Base-by-base conservation (phyloP, 441 rosid species). In the Pelargonium fulgidum region DNA sequence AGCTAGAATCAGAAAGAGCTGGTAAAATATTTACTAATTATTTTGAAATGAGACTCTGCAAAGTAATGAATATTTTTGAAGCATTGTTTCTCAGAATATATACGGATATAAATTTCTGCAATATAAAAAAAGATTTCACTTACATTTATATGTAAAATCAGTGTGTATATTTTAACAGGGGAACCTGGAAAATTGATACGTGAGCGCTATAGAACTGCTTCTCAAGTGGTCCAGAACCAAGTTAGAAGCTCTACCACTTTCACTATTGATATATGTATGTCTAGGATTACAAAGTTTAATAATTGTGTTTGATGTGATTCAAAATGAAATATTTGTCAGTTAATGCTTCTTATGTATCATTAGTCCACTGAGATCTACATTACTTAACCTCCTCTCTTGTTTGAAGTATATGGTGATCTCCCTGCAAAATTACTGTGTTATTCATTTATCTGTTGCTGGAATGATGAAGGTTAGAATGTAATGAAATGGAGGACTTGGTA, bases 221-320 rank as follows among this genome's bases (percentile, higher is more conserved):
- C 99, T 80, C 96, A 89, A 91, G 95, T 93, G 84, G 90, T 91
- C 81, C 91, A 87, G 81, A 93, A 93, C 79, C 91, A 91, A 91
- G 99, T 93, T 78, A 91, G 90, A 75, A 81, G 86, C 88, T 76
- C 79, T 82, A 76, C 76, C 77, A 84, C 67, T 82, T 79, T 72
- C 70, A 69, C 58, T 82, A 52, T 85, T 79, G 70, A 29, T 82
- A 80, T 83, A 80, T 71, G 72, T 80, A 78, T 78, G 84, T 81
- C 76, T 77, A 68, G 81, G 75, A 75, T 62, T 62, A 69, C 72
- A 68, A 44, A 59, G 66, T 65, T 74, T 42, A 59, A 48, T 20
- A 19, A 33, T 58, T 33, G 62, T 58, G 9, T 73, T 71, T 64
- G 41, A 61, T 68, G 58, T 52, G 45, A 64, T 68, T 29, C 16